Evolutionary conservation across 2,329 filamentous ascomycete species (phyloP).

Genomic region (Diaporthe citrichinensis): DNA sequence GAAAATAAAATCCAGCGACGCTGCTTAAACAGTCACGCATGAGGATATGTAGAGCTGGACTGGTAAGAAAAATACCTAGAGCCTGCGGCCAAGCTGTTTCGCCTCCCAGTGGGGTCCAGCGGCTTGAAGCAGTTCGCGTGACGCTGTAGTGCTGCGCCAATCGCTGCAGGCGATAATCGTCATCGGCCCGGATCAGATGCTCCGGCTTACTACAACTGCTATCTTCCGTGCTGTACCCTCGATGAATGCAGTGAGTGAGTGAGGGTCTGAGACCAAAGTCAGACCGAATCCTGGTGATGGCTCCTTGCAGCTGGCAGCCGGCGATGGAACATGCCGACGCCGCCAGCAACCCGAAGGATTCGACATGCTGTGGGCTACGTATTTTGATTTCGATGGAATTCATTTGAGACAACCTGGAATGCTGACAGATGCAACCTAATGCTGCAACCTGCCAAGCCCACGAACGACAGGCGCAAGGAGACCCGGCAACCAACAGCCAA

Average conservation of each 20-base stretch:
- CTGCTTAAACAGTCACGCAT: neutral
- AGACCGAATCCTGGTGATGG: neutral
- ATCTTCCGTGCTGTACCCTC: neutral
- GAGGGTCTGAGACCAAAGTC: neutral
- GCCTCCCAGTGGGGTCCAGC: neutral
- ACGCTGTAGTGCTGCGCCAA: neutral
- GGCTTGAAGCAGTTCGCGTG: neutral
- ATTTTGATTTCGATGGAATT: neutral
- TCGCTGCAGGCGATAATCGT: neutral
- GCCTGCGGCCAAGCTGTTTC: neutral
- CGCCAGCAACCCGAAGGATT: neutral
- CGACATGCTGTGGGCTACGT: neutral
- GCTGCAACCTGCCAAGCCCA: neutral
- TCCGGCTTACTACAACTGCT: neutral
- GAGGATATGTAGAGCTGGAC: neutral
- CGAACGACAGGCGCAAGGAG: neutral
- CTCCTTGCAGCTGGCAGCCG: neutral
- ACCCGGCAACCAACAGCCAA: neutral
- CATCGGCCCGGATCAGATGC: constrained; percentile 21
- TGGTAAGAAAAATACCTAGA: neutral
- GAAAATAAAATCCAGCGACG: neutral
- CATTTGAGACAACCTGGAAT: neutral
- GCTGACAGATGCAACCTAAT: constrained; percentile 7
- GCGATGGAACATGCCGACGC: neutral
- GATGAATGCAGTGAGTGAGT: neutral